Base-by-base conservation (phyloP, 140 eudicot species). In the Artemisia princeps region DNA sequence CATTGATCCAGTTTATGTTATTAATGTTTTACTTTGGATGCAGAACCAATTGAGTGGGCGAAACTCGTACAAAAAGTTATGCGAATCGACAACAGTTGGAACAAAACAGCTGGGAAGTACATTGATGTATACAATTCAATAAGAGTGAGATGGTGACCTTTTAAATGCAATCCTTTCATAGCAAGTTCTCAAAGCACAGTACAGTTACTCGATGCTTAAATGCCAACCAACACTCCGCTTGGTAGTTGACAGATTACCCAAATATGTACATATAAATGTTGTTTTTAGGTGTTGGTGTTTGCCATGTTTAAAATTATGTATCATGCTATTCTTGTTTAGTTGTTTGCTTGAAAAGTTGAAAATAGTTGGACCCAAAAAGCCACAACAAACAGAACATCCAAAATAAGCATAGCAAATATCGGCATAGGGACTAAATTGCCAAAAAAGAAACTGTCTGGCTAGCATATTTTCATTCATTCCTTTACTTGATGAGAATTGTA, bases 51-150 rank as follows among this genome's bases (percentile, higher is more conserved):
- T 55, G 85, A 86, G 60, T 89, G 96, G 96, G 62, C 26, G 11
- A 63, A 49, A 22, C 52, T 74, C 3, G 84, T 83, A 24, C 45
- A 73, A 66, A 89, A 81, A 75, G 73, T 81, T 12, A 83, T 89
- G 96, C 58, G 65, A 55, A 75, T 83, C 17, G 88, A 89, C 68
- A 83, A 86, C 74, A 86, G 96, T 74, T 89, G 96, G 96, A 89
- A 83, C 48, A 83, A 77, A 42, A 84, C 96, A 0, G 95, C 96
- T 16, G 83, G 83, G 46, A 81, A 81, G 71, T 89, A 88, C 76
- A 74, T 86, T 23, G 80, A 84, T 17, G 58, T 85, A 28, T 85
- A 89, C 83, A 81, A 78, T 68, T 79, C 90, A 0, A 72, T 81
- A 9, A 81, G 84, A 78, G 84, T 80, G 26, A 77, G 82, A 77